phyloP scores from a whole-genome alignment of 164 flowering plant species.

The Cinnamomum chago region DNA sequence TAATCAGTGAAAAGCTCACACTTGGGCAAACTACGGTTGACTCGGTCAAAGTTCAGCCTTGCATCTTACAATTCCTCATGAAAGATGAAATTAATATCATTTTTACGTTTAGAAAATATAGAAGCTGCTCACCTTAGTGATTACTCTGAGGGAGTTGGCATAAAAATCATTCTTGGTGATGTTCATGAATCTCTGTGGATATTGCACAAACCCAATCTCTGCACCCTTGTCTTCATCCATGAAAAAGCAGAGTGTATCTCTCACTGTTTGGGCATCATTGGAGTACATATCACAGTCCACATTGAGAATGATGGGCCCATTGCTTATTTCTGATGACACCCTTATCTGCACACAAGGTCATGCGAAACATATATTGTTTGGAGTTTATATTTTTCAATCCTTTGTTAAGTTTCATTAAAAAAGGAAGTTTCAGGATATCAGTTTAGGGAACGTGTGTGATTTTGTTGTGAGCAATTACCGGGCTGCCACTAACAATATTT shows the following conservation, averaged over 20 bases:
- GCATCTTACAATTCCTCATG: neutral
- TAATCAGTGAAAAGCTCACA: too few relatives aligned
- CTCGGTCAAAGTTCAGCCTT: too few relatives aligned
- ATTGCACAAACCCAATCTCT: constrained; percentile 30
- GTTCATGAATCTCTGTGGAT: constrained; percentile 26
- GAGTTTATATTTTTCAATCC: neutral
- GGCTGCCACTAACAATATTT: neutral
- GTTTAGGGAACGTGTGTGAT: neutral
- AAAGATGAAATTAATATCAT: neutral
- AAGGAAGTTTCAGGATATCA: neutral
- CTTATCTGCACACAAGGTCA: constrained; percentile 20
- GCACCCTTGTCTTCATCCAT: constrained; percentile 30
- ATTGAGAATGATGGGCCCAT: constrained; percentile 24
- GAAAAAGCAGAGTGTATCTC: constrained; percentile 31
- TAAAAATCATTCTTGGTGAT: constrained; percentile 21
- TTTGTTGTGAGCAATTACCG: neutral
- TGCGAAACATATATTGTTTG: neutral
- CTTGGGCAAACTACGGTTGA: too few relatives aligned
- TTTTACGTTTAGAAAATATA: neutral
- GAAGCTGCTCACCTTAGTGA: constrained; percentile 10
- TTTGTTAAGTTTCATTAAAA: neutral
- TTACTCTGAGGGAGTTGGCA: neutral
- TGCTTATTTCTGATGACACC: constrained; percentile 30
- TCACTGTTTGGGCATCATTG: constrained; percentile 25
- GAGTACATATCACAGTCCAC: constrained; percentile 42